Evolutionary conservation across 306 rosid species (phyloP).

Genomic region (Oxytropis ochrocephala): DNA sequence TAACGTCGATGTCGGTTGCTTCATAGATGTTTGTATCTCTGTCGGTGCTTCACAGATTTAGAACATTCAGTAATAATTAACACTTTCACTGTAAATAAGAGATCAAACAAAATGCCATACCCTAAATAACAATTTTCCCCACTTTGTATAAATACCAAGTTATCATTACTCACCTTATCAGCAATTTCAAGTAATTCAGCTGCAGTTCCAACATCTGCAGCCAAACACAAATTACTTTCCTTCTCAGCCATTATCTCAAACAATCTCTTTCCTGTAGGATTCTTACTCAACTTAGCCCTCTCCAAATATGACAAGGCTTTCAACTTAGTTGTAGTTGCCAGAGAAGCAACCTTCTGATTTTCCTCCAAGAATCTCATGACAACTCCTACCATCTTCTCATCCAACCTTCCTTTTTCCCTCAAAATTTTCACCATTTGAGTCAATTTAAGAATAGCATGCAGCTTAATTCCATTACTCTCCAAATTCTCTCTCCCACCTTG

Average conservation of each 20-base stretch:
- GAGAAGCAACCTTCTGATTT: constrained; percentile 61
- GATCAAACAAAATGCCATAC: not conserved
- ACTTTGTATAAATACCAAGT: not conserved
- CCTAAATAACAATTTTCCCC: not conserved
- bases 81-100: not conserved
- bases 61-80: not conserved
- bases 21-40: too few relatives aligned
- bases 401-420: constrained; percentile 67
- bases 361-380: constrained; percentile 67
- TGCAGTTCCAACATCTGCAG: constrained; percentile 83
- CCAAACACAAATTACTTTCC: constrained; percentile 83
- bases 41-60: too few relatives aligned
- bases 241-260: constrained; percentile 75
- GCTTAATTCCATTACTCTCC: constrained; percentile 57
- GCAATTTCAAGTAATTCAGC: constrained; percentile 78
- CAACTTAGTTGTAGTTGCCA: constrained; percentile 27
- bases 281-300: constrained; percentile 68
- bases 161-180: constrained; percentile 49
- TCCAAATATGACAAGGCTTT: constrained; percentile 45
- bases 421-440: constrained; percentile 79
- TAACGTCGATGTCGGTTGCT: too few relatives aligned
- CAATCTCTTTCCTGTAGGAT: constrained; percentile 75
- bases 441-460: constrained; percentile 60
- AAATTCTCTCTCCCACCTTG: constrained; percentile 91
- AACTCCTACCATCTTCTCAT: constrained; percentile 44